phyloP scores from a whole-genome alignment of 2,329 filamentous ascomycete genomes.

The Alternaria burnsii region DNA sequence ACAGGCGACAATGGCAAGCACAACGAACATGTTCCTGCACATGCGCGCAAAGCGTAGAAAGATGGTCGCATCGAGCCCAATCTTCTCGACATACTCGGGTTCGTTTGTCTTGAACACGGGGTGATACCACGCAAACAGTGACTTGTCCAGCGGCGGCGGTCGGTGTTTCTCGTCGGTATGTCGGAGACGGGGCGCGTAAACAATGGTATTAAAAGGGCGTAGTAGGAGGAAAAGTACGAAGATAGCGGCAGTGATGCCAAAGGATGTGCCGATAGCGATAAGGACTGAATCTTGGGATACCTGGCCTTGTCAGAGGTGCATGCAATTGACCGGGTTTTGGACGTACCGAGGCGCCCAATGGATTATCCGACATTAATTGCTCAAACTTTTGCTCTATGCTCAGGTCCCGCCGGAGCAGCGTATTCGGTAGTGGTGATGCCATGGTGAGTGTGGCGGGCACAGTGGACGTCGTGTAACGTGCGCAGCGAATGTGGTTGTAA shows the following conservation, averaged over 20 bases:
- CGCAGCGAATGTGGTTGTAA: neutral
- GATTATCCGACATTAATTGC: conserved; percentile 41
- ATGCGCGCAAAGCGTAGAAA: conserved; percentile 90
- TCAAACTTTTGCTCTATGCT: conserved; percentile 44
- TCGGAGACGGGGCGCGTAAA: conserved; percentile 94
- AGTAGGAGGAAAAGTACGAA: conserved; percentile 86
- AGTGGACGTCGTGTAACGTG: conserved; percentile 15
- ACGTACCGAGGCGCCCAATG: conserved; percentile 37
- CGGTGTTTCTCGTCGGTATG: conserved; percentile 90
- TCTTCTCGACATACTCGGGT: conserved; percentile 76
- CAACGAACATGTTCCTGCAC: conserved; percentile 88
- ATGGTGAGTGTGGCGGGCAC: conserved; percentile 27
- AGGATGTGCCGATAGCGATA: conserved; percentile 80
- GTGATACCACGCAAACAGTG: conserved; percentile 85
- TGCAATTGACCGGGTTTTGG: neutral
- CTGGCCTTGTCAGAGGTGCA: conserved; percentile 48
- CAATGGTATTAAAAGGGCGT: conserved; percentile 87
- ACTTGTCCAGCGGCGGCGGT: conserved; percentile 84
- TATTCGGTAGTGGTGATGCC: conserved; percentile 23
- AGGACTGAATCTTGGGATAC: conserved; percentile 71
- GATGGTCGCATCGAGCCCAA: conserved; percentile 89
- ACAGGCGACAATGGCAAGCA: conserved; percentile 76
- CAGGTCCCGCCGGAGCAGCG: conserved; percentile 39
- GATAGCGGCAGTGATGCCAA: conserved; percentile 77
- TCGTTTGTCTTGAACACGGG: conserved; percentile 83